Conservation (phyloP, 2,329 filamentous ascomycete genomes). For the Ophiostoma novo-ulmi region DNA sequence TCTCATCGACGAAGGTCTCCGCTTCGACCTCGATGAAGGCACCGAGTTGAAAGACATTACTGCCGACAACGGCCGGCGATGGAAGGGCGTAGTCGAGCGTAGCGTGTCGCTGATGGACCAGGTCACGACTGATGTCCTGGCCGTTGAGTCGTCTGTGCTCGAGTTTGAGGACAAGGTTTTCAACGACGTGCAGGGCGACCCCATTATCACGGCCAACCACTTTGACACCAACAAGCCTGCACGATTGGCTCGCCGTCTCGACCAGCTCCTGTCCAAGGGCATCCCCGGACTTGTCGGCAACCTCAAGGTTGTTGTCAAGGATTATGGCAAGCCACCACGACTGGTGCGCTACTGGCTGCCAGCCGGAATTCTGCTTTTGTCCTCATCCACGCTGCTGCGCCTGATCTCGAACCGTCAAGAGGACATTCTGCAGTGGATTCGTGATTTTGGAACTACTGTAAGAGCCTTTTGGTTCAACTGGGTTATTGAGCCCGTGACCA, state of each 20-base stretch:
- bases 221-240: slow-evolving; percentile 50
- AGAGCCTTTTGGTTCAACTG: slow-evolving; percentile 95
- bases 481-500: slow-evolving; percentile 80
- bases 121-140: slow-evolving; percentile 67
- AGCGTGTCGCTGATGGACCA: slow-evolving; percentile 83
- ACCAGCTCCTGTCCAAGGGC: slow-evolving; percentile 61
- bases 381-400: slow-evolving; percentile 79
- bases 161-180: slow-evolving; percentile 65
- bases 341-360: slow-evolving; percentile 88
- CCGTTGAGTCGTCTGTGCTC: slow-evolving; percentile 55
- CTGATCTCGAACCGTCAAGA: slow-evolving; percentile 69
- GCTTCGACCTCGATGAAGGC: slow-evolving; percentile 51
- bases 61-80: slow-evolving; percentile 43
- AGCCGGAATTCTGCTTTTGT: slow-evolving; percentile 63
- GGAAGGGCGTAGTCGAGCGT: slow-evolving; percentile 69
- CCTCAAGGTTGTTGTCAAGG: slow-evolving; percentile 50
- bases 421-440: slow-evolving; percentile 74
- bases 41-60: slow-evolving; percentile 38
- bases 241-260: slow-evolving; percentile 61
- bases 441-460: slow-evolving; percentile 69
- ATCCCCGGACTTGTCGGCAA: slow-evolving; percentile 61
- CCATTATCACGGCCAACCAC: slow-evolving; percentile 51
- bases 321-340: slow-evolving; percentile 69
- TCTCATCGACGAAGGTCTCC: slow-evolving; percentile 78
- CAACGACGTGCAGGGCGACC: slow-evolving; percentile 56